Evolutionary conservation across 2,329 filamentous ascomycete genomes (phyloP), one percentile per base, ranked within the genome.

Genomic region (Ophiosphaerella korrae): DNA sequence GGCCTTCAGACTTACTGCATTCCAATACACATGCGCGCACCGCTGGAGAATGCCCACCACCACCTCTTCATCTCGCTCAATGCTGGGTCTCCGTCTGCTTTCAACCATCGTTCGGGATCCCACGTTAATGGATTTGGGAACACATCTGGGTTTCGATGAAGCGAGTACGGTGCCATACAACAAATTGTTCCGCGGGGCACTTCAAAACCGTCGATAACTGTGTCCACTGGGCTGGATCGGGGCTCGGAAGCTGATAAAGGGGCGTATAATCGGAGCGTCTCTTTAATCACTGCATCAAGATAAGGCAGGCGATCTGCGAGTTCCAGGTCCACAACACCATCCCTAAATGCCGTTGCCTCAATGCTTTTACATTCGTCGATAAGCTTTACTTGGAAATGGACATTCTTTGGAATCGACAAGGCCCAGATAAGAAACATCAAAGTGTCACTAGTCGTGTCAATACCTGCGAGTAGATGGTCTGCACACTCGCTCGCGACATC

Each of bases 401-500:
- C 45, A 42, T 81, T 29, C 75, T 68, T 0, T 75, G 76, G 50
- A 80, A 82, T 48, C 3, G 53, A 56, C 7, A 56, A 32, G 24
- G 39, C 47, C 50, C 56, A 59, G 5, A 54, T 37, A 2, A 59
- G 26, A 24, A 56, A 59, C 75, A 81, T 81, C 1, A 81, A 52
- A 0, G 79, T 79, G 42, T 83, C 79, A 21, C 78, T 78, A 0
- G 80, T 82, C 0, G 81, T 83, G 49, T 83, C 78, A 8, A 82
- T 80, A 3, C 46, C 81, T 0, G 80, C 81, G 0, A 80, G 69
- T 11, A 83, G 72, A 50, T 84, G 81, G 46, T 84, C 81, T 1
- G 80, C 80, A 11, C 73, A 76, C 62, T 84, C 81, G 0, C 80
- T 80, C 0, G 81, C 81, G 34, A 81, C 78, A 16, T 82, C 78